Conservation (phyloP, 2,329 filamentous ascomycete species). For the Botryotinia narcissicola region DNA sequence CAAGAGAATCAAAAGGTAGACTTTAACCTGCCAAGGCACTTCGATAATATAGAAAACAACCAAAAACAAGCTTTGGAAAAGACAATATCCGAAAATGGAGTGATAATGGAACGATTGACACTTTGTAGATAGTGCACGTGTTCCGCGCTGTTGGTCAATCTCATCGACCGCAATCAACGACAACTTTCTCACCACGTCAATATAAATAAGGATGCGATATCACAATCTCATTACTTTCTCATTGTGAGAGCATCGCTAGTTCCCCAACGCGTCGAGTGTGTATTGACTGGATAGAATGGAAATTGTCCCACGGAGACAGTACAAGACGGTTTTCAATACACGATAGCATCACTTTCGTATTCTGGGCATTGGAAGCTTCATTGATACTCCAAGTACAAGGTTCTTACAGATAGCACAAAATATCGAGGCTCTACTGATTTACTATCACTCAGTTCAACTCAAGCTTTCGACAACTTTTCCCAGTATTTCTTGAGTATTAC, state of each 20-base stretch:
- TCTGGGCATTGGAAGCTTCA: not conserved
- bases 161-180: no score
- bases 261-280: not conserved
- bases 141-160: no score
- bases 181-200: not conserved
- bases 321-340: not conserved
- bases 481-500: not conserved
- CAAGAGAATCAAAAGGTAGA: not conserved
- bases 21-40: not conserved
- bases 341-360: not conserved
- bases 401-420: not conserved
- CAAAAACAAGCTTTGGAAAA: not conserved
- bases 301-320: not conserved
- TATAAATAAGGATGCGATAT: not conserved
- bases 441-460: not conserved
- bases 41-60: not conserved
- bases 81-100: no score
- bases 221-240: not conserved
- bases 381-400: not conserved
- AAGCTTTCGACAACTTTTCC: not conserved
- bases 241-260: not conserved
- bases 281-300: not conserved
- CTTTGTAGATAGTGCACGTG: not conserved
- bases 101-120: not conserved
- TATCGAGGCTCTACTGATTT: not conserved